Base-by-base conservation (phyloP, 2,329 filamentous ascomycete species). In the Xylariaceae sp. region DNA sequence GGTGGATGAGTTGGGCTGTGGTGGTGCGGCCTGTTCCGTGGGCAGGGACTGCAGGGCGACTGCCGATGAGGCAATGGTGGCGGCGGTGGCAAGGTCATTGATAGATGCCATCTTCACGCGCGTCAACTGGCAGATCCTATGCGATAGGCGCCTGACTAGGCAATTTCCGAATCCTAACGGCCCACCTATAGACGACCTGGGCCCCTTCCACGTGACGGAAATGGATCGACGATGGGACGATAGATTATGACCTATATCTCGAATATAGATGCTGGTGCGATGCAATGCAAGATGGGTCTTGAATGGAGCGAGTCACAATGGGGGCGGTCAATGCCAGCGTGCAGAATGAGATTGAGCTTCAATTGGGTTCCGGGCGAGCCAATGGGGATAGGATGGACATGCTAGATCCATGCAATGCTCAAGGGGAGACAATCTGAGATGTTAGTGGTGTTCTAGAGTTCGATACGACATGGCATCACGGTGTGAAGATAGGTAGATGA, bases 11-110 rank as follows among this genome's bases (percentile, higher is more conserved):
- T 19, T 19, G 19, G 19, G 19, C 19, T 19, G 37, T 48, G 56
- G 47, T 11, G 45, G 53, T 31, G 56, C 37, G n/a, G 47, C 47
- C 44, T 60, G 56, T 37, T 59, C 54, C 46, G 51, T 34, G 53
- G 59, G 54, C 26, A 61, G 62, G 27, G 64, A 59, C 52, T 67
- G 63, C 55, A 64, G 57, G 43, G 64, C 64, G 47, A 65, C 67
- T 50, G 63, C 63, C n/a, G 70, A 71, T 8, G 73, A 73, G 37
- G 71, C 71, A 44, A 74, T 73, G 29, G 76, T 76, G 35, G 76
- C 76, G 48, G 75, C 76, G 26, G 73, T 73, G 26, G 76, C 76
- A 39, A 78, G 71, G 54, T 79, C 76, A 60, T 76, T 77, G 56
- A 78, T 78, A 5, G 76, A 79, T 35, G 74, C 68, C 75, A 77